Conservation (phyloP, 768 basidiomycete species). For the Agrocybe pediades region DNA sequence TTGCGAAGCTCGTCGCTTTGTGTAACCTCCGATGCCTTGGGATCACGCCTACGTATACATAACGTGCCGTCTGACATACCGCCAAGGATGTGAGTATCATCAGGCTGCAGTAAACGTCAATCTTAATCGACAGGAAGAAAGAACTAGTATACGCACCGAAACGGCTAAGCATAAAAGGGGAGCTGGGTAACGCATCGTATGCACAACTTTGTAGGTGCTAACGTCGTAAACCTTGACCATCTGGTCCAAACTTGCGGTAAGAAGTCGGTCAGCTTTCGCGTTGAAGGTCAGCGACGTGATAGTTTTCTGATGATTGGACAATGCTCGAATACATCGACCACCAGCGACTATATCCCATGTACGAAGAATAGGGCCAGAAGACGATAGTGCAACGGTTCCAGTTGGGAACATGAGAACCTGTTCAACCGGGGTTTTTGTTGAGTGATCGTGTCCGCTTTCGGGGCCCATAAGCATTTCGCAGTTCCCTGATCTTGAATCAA, state of each 20-base stretch:
- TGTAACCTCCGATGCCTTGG: constrained; percentile 59
- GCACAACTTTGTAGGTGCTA: constrained; percentile 90
- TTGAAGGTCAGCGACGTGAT: constrained; percentile 89
- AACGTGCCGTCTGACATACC: constrained; percentile 99
- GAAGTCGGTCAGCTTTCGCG: constrained; percentile 69
- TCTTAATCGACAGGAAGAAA: background rate
- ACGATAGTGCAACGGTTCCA: constrained; percentile 81
- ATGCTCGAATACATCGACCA: constrained; percentile 83
- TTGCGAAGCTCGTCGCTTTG: constrained; percentile 6
- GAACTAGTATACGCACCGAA: constrained; percentile 61
- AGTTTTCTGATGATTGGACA: constrained; percentile 99
- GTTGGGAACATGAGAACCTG: constrained; percentile 92
- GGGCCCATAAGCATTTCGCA: constrained; percentile 84
- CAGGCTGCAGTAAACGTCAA: constrained; percentile 60
- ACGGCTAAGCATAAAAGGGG: constrained; percentile 88
- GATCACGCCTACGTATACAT: constrained; percentile 90
- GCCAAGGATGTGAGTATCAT: constrained; percentile 93
- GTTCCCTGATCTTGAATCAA: constrained; percentile 81
- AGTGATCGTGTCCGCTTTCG: constrained; percentile 27
- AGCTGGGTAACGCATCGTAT: constrained; percentile 98
- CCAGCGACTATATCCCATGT: constrained; percentile 96
- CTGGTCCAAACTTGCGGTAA: constrained; percentile 92
- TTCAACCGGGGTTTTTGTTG: constrained; percentile 72
- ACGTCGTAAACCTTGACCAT: constrained; percentile 99
- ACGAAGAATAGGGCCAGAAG: constrained; percentile 89